Base-by-base conservation (phyloP, 2,329 filamentous ascomycete species). In the Rutstroemia sp. region DNA sequence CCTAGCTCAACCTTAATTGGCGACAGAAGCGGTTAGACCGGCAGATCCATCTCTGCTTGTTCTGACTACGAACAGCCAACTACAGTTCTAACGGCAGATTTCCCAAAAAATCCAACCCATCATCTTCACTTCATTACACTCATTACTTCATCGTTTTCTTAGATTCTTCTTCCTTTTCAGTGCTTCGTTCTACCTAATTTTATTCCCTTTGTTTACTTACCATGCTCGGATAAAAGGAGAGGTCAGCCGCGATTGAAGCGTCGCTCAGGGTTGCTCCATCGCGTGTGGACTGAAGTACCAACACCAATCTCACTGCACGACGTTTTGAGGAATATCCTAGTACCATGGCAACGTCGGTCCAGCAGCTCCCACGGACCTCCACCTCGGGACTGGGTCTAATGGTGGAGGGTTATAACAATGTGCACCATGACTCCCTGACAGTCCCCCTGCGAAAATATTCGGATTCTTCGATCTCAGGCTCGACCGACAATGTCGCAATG, bases 401-500 rank as follows among this genome's bases (percentile, higher is more conserved):
- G n/a, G 56, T 64, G 46, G 61, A 68, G 16, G 57, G 60, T 46
- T 60, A 66, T 48, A 55, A 58, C 38, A 59, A 64, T 56, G 48
- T 62, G 34, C 61, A 66, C 51, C 53, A 67, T 67, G 63, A 56
- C 46, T 36, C 57, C 30, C 44, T 54, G 40, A 42, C 56, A 17
- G 34, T 45, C 4, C 30, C 51, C n/a, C 55, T 56, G 42, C 58
- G 61, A 38, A 39, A 60, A 45, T 45, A 54, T 8, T 64, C 64
- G 21, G 51, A 49, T 36, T 66, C 67, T 34, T 63, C 63, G 25
- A 58, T 44, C 14, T 42, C 58, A 38, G 40, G 44, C 27, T 63
- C 62, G 10, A 68, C 65, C 16, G 61, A 56, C 45, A 56, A 63
- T 47, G 58, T 56, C 53, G 60, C 57, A 17, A 65, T 64, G 59